Base-by-base conservation (phyloP, 2,329 filamentous ascomycete species). In the Aspergillus candidus region DNA sequence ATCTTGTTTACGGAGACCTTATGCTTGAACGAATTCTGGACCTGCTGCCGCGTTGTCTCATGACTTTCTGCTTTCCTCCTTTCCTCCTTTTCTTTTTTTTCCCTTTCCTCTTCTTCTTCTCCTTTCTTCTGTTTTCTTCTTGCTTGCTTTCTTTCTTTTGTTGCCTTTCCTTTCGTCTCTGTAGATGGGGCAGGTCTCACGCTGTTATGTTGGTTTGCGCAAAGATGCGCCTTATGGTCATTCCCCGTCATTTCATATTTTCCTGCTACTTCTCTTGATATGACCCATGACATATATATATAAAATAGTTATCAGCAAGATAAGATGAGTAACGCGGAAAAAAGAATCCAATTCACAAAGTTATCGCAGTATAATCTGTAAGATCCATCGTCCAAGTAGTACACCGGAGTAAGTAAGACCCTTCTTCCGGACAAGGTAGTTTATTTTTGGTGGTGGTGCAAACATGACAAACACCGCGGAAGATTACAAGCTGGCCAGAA, bases 401-500 rank as follows among this genome's bases (percentile, higher is more conserved):
- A 10, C 13, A 33, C 6, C 22, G 22, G 22, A 27, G 22, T 2
- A 27, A 27, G 22, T 27, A 27, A 27, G 22, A 27, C 22, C 22
- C 22, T 27, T 33, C 27, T 14, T 38, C 32, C 3, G 27, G 32
- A 35, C 22, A 22, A 29, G 40, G 48, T 15, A 44, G 44, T 52
- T 50, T 55, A 51, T 50, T 54, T 54, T 15, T 38, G 34, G 22
- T 3, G 7, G 4, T 7, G 29, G 41, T 64, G 60, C 62, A 65
- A 65, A 65, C 60, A 55, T 15, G 41, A 38, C 61, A 66, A 66
- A 64, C 61, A 48, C 31, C n/a, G 39, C 44, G 41, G 42, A 54
- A 52, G 46, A 53, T 53, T 56, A 60, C 53, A 61, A 27, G 54
- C 59, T 64, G 60, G 56, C 58, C 57, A 61, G 52, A 63, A 63